phyloP scores from a whole-genome alignment of 495 filamentous ascomycete species.

The Penicillium pulvis region DNA sequence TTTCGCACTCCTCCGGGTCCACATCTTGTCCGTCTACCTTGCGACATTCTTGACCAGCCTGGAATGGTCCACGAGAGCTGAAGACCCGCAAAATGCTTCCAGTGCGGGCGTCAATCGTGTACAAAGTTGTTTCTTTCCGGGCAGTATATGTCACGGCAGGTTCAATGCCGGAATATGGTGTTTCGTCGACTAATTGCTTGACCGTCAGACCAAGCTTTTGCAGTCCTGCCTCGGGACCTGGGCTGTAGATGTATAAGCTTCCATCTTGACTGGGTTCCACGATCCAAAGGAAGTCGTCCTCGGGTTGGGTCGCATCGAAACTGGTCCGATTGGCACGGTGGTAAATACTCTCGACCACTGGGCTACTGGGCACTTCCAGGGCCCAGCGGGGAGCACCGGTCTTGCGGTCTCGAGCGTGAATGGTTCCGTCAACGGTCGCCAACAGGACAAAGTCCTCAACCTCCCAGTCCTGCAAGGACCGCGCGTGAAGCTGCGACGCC shows the following conservation, averaged over 20 bases:
- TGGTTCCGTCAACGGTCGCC: conserved; percentile 97
- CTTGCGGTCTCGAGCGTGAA: conserved; percentile 89
- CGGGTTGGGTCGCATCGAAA: conserved; percentile 57
- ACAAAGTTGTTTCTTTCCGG: conserved; percentile 77
- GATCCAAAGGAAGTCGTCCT: conserved; percentile 92
- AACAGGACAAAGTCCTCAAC: conserved; percentile 99
- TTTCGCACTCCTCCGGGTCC: conserved; percentile 72
- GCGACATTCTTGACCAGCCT: conserved; percentile 51
- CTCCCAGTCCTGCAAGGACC: conserved; percentile 97
- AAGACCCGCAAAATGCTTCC: conserved; percentile 71
- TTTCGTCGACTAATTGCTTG: conserved; percentile 73
- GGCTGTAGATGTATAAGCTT: conserved; percentile 83
- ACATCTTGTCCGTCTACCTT: conserved; percentile 61
- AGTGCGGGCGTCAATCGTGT: conserved; percentile 81
- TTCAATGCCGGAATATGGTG: conserved; percentile 65
- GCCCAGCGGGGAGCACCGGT: conserved; percentile 83
- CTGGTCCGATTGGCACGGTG: conserved; percentile 69
- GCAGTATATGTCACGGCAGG: conserved; percentile 77
- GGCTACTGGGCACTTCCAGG: conserved; percentile 71
- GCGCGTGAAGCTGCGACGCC: conserved; percentile 82
- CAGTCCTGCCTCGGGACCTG: conserved; percentile 58
- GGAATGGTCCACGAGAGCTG: conserved; percentile 56
- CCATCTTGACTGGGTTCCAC: conserved; percentile 91
- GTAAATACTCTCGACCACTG: conserved; percentile 88
- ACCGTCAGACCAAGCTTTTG: conserved; percentile 72